phyloP scores from a whole-genome alignment of 176 grass and related monocot species.

The Puya raimondii region DNA sequence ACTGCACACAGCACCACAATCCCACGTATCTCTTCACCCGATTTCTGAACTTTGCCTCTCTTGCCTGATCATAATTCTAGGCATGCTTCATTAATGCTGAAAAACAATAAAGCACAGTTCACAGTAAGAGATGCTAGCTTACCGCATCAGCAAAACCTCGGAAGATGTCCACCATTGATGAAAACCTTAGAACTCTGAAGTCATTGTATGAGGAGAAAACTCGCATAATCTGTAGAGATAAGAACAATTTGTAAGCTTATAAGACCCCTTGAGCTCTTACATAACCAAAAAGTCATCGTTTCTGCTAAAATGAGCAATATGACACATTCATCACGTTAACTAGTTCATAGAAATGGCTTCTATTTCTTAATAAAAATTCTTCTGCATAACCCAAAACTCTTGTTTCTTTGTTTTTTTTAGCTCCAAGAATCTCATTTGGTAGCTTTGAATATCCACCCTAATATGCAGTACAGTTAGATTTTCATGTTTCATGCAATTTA shows the following conservation, averaged over 20 bases:
- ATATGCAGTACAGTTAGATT: no score
- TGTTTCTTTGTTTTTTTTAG: no score
- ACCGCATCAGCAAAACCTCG: constrained; percentile 66
- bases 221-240: constrained; percentile 44
- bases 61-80: constrained; percentile 36
- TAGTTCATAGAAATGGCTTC: neutral
- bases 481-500: no score
- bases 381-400: no score
- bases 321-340: neutral
- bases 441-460: no score
- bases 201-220: constrained; percentile 60
- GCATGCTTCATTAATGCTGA: constrained; percentile 2
- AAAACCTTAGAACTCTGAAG: constrained; percentile 78
- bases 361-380: no score
- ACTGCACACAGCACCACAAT: constrained; percentile 87
- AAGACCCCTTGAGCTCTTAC: constrained; percentile 12
- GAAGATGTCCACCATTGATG: constrained; percentile 76
- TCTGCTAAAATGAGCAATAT: neutral
- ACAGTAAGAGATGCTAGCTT: constrained; percentile 16
- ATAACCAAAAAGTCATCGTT: neutral
- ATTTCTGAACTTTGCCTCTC: constrained; percentile 60
- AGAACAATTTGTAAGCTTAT: constrained; percentile 15
- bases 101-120: neutral
- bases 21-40: constrained; percentile 77
- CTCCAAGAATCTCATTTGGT: no score